Evolutionary conservation across 2,329 filamentous ascomycete genomes (phyloP), one percentile per base, ranked within the genome.

Genomic region (Raffaelea albimanens): DNA sequence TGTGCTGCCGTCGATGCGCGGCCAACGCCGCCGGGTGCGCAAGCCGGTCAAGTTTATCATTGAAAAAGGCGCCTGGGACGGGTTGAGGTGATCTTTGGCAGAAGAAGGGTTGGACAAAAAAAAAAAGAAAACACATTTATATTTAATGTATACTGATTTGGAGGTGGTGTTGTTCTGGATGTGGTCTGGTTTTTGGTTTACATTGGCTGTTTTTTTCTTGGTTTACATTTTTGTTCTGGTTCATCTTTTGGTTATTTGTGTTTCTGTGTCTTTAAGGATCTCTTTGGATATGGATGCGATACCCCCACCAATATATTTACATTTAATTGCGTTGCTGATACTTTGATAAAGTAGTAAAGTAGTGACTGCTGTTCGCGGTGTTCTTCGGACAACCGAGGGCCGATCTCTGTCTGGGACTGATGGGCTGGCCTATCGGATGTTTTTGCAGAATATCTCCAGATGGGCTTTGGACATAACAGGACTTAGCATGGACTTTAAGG

Each of bases 81-180:
- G 54, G 1, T 31, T 55, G 39, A 40, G 53, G n/a, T 55, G 39
- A 52, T n/a, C n/a, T n/a, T n/a, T n/a, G n/a, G n/a, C n/a, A n/a
- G n/a, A n/a, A n/a, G n/a, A n/a, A n/a, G n/a, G n/a, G n/a, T n/a
- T n/a, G n/a, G n/a, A n/a, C n/a, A n/a, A n/a, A n/a, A n/a, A n/a
- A n/a, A n/a, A n/a, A n/a, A n/a, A n/a, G n/a, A n/a, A n/a, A n/a
- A n/a, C n/a, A n/a, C n/a, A n/a, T 29, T 29, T 29, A 29, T 29
- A 7, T 29, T 29, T 29, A 7, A 29, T 29, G 7, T 29, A 29
- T 29, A 29, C 13, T 29, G 25, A 13, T 29, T 29, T 29, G 25
- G 7, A 16, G 13, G 38, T 7, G 11, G 29, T 14, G 22, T 8
- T 10, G 21, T 31, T 14, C 14, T 22, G 16, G 8, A 13, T 22